Conservation (phyloP, 306 rosid genomes). For the Rubus idaeus region DNA sequence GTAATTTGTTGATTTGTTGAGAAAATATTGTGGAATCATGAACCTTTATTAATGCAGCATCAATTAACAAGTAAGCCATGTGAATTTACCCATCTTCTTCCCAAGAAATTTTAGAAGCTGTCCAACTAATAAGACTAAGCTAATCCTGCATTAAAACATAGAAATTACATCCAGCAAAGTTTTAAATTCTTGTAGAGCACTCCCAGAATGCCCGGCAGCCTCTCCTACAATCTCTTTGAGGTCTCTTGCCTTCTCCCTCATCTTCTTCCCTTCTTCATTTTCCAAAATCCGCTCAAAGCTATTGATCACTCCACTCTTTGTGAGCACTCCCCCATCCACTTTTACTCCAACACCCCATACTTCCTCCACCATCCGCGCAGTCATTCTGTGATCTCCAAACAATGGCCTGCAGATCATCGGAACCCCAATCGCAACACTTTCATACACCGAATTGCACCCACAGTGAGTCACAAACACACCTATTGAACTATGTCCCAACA, state of each 20-base stretch:
- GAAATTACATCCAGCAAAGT: constrained; percentile 20
- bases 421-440: constrained; percentile 46
- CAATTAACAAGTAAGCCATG: no score
- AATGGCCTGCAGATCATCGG: constrained; percentile 53
- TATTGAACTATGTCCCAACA: constrained; percentile 42
- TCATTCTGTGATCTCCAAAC: constrained; percentile 47
- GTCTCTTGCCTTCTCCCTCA: constrained; percentile 30
- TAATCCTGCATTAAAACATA: background rate
- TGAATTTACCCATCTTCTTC: no score
- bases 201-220: constrained; percentile 35
- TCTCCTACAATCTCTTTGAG: constrained; percentile 15
- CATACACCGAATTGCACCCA: constrained; percentile 48
- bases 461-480: constrained; percentile 52
- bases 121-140: no score
- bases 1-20: no score
- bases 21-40: no score
- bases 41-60: no score
- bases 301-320: constrained; percentile 35
- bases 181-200: constrained; percentile 24
- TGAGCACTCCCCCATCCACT: constrained; percentile 44
- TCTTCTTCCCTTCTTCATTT: constrained; percentile 34
- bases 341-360: constrained; percentile 46
- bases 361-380: constrained; percentile 37
- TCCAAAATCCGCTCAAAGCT: constrained; percentile 41
- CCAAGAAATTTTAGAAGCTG: no score